Percentiles rank a stretch among this genome's conserved stretches.
These are phyloP conservation scores for Globisporangium camurandrum DNA, from an alignment of 352 stramenopile species.

Conservation along the genomic window DNA sequence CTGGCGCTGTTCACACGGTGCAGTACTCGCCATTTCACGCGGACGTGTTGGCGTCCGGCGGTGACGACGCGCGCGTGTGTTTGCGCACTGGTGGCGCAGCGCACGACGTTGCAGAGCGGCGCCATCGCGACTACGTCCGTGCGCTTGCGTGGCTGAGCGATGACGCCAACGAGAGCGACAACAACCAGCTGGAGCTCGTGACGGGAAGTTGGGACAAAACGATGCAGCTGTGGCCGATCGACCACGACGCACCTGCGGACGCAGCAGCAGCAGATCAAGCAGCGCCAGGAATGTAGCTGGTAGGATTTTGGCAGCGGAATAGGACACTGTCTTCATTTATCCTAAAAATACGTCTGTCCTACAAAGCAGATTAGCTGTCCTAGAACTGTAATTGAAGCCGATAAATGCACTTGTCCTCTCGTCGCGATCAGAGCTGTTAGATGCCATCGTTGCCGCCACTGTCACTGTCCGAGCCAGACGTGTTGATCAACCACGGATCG, in stretches of 20 bases:
- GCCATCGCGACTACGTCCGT: conserved; percentile 67
- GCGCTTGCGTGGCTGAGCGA: conserved; percentile 45
- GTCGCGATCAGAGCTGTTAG: too few relatives aligned
- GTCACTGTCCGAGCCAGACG: too few relatives aligned
- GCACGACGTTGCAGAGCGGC: conserved; percentile 4
- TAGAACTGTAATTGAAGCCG: too few relatives aligned
- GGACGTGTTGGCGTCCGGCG: conserved; percentile 51
- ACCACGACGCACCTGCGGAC: too few relatives aligned
- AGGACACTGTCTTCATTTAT: too few relatives aligned
- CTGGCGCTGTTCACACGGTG: conserved; percentile 44
- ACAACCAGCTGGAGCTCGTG: conserved; percentile 18
- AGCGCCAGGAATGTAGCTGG: too few relatives aligned
- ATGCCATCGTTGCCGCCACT: too few relatives aligned
- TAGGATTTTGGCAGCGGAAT: too few relatives aligned
- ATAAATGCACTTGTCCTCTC: too few relatives aligned
- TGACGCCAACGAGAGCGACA: conserved; percentile 6
- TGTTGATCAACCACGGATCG: conserved; percentile 74
- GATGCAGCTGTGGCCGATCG: conserved; percentile 36
- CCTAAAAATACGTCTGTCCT: too few relatives aligned
- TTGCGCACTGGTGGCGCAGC: conserved; percentile 18
- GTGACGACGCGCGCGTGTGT: conserved; percentile 52
- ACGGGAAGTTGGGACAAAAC: conserved; percentile 64
- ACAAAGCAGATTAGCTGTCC: too few relatives aligned
- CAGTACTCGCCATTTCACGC: conserved; percentile 57
- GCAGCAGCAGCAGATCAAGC: too few relatives aligned